Conservation (phyloP, 2,329 filamentous ascomycete species). For the Colletotrichum chrysophilum region DNA sequence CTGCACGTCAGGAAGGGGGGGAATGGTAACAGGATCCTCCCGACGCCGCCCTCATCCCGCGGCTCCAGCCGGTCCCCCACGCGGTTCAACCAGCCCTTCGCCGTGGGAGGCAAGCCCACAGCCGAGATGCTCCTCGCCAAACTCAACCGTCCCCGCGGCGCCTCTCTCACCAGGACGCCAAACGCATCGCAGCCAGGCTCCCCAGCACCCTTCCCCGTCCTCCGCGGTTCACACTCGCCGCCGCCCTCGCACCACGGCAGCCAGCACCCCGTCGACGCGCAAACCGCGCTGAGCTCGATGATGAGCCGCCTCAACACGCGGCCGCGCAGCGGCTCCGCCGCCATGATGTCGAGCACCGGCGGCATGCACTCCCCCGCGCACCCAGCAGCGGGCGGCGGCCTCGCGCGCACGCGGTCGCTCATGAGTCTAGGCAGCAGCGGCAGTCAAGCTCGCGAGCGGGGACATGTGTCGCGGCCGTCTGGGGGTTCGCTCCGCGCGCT, state of each 20-base stretch:
- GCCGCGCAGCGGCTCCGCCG: constrained; percentile 26
- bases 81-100: constrained; percentile 15
- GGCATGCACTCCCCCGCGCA: constrained; percentile 1
- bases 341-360: background rate
- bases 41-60: constrained; percentile 37
- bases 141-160: constrained; percentile 2
- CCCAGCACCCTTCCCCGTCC: constrained; percentile 21
- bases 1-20: background rate
- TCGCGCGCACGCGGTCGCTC: background rate
- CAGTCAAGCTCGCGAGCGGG: background rate
- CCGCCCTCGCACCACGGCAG: constrained; percentile 22
- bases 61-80: constrained; percentile 33
- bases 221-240: constrained; percentile 25
- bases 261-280: background rate
- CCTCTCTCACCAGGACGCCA: background rate
- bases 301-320: constrained; percentile 38
- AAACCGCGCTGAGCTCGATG: constrained; percentile 33
- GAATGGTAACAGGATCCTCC: background rate
- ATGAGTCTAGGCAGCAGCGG: background rate
- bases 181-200: background rate
- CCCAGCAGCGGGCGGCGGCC: background rate
- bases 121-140: constrained; percentile 19
- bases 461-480: constrained; percentile 9
- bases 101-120: constrained; percentile 3
- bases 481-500: constrained; percentile 24